Base-by-base conservation (phyloP, 495 filamentous ascomycete genomes). In the Hypoxylon fragiforme region DNA sequence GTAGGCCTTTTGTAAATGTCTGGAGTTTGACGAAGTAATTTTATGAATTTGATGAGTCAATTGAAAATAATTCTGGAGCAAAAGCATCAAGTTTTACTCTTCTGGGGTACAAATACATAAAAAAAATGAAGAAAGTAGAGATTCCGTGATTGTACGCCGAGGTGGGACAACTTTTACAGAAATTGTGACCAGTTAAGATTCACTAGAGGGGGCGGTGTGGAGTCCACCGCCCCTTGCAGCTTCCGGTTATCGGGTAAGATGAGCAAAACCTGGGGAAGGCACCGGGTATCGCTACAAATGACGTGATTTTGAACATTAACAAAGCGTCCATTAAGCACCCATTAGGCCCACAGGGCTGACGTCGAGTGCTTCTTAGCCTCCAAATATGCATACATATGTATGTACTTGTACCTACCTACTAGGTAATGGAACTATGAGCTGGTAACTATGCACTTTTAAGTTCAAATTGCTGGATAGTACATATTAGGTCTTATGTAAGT, bases 71-170 rank as follows among this genome's bases (percentile, higher is more conserved):
- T 32, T 21, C 24, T 16, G 7, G 37, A 44, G 38, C 31, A 31
- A 50, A 14, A 39, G 22, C 18, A 45, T 48, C 21, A 41, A 24
- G 11, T 44, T 49, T 44, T 8, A 24, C 32, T 32, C 34, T 43
- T 45, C 39, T 24, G 18, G 11, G 3, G 31, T 34, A 12, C 9
- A 21, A 35, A 36, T 14, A 16, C 24, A 41, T 21, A 31, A 34
- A 31, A 8, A 56, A 59, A 24, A 15, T 14, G 26, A 18, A 15
- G 15, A 24, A 35, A 13, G 26, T 32, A 50, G 57, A 53, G 57
- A 62, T 62, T 56, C 52, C 47, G 46, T 55, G 53, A 54, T 60
- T 62, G 56, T 58, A 40, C 26, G 53, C 57, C 61, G 60, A 49
- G 30, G 51, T 51, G 15, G 57, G 46, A 61, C 56, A 40, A 39